These are phyloP conservation scores for Fusarium clavum DNA, from an alignment of 2,329 filamentous ascomycete species.

Conservation along the genomic window DNA sequence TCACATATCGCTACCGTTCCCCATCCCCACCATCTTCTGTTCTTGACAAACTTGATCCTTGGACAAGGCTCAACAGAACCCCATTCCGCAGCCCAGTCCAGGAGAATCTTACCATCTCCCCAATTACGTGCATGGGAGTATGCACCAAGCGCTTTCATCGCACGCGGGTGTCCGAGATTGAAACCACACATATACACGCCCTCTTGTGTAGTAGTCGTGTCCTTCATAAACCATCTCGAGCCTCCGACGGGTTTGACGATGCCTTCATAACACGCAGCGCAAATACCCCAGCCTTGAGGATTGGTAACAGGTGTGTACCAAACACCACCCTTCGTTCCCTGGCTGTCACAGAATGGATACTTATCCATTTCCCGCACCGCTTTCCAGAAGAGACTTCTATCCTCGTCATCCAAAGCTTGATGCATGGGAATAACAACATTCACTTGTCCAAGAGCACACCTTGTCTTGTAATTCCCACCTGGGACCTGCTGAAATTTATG, in stretches of 20 bases:
- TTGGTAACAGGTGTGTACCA: conserved; percentile 53
- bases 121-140: conserved; percentile 47
- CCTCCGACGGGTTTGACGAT: conserved; percentile 50
- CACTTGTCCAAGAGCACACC: conserved; percentile 49
- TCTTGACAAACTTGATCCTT: conserved; percentile 16
- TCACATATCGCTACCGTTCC: conserved; percentile 51
- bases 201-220: conserved; percentile 13
- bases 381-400: conserved; percentile 52
- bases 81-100: conserved; percentile 47
- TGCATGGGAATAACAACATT: conserved; percentile 49
- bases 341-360: conserved; percentile 48
- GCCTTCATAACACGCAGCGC: conserved; percentile 51
- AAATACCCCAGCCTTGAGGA: conserved; percentile 51
- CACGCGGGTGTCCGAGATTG: conserved; percentile 48
- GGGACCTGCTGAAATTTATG: conserved; percentile 38
- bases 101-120: conserved; percentile 43
- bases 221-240: conserved; percentile 47
- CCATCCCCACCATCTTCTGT: conserved; percentile 52
- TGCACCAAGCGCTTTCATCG: conserved; percentile 37
- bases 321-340: conserved; percentile 45
- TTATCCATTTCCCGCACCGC: conserved; percentile 44
- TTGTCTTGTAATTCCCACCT: conserved; percentile 32
- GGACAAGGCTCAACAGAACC: conserved; percentile 47
- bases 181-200: conserved; percentile 50
- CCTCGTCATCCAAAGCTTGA: conserved; percentile 46